phyloP scores from a whole-genome alignment of 169 alveolate genomes.

The Besnoitia besnoiti region DNA sequence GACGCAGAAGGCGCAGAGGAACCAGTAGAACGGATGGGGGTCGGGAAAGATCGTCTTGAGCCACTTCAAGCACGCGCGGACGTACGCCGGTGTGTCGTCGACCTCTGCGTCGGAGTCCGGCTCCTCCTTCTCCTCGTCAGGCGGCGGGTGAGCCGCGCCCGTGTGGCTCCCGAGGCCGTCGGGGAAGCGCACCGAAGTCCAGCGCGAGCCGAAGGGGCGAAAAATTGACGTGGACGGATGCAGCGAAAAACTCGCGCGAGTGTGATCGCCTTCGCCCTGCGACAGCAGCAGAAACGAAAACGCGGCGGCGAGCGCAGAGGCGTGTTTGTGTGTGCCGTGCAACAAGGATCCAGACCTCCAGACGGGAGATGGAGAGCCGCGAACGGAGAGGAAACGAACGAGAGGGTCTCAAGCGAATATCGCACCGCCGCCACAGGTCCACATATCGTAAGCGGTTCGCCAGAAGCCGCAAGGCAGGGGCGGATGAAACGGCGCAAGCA shows the following conservation, averaged over 20 bases:
- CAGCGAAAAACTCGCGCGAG: neutral
- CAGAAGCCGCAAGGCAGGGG: too few relatives aligned
- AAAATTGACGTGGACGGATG: neutral
- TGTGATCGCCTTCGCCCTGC: neutral
- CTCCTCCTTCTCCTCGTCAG: slow-evolving; percentile 52
- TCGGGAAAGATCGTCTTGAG: slow-evolving; percentile 50
- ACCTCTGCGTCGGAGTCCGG: slow-evolving; percentile 29
- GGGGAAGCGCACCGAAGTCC: neutral
- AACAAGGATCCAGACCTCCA: too few relatives aligned
- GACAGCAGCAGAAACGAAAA: neutral
- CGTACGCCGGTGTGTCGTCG: neutral
- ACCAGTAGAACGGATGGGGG: slow-evolving; percentile 62
- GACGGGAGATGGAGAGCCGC: too few relatives aligned
- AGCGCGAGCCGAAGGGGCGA: neutral
- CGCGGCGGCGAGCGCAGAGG: too few relatives aligned
- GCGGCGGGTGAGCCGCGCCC: neutral
- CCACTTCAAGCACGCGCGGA: slow-evolving; percentile 25
- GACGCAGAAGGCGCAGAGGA: neutral
- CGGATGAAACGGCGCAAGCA: too few relatives aligned
- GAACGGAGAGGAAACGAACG: too few relatives aligned
- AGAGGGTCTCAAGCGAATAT: too few relatives aligned
- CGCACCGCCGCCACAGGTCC: too few relatives aligned
- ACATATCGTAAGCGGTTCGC: too few relatives aligned
- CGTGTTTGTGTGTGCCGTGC: neutral
- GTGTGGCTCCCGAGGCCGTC: neutral